Evolutionary conservation across 306 rosid species (phyloP).

Genomic region (Sophora flavescens): DNA sequence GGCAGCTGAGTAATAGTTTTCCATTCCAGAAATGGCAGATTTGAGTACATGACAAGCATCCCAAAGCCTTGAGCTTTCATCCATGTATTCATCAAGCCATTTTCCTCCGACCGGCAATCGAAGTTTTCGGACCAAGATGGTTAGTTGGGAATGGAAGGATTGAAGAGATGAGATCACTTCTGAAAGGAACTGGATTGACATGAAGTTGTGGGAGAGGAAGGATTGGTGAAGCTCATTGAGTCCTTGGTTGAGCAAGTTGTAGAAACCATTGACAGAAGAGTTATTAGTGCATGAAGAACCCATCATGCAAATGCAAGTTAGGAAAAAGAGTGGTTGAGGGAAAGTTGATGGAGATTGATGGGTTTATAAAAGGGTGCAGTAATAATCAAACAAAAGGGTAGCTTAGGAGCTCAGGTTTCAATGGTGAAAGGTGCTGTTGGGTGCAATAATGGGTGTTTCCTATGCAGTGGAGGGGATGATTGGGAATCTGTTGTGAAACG

Average conservation of each 20-base stretch:
- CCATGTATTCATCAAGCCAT: constrained; percentile 96
- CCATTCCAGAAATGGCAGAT: constrained; percentile 71
- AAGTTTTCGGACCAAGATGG: constrained; percentile 70
- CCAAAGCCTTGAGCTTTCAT: constrained; percentile 84
- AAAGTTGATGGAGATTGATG: constrained; percentile 62
- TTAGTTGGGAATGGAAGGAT: constrained; percentile 76
- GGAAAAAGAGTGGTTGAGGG: constrained; percentile 35
- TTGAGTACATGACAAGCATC: constrained; percentile 83
- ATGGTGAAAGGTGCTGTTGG: constrained; percentile 68
- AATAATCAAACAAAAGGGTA: constrained; percentile 41
- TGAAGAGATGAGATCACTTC: constrained; percentile 70
- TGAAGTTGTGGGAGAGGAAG: constrained; percentile 60
- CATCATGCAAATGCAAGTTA: constrained; percentile 58
- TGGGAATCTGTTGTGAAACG: constrained; percentile 72
- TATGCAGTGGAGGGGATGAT: constrained; percentile 79
- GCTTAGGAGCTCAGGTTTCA: constrained; percentile 62
- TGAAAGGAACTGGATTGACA: constrained; percentile 82
- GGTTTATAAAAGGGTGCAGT: constrained; percentile 46
- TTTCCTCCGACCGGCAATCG: constrained; percentile 82
- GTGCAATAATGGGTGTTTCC: constrained; percentile 86
- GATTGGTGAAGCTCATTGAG: constrained; percentile 68
- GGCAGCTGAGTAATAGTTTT: constrained; percentile 53
- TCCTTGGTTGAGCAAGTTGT: constrained; percentile 67
- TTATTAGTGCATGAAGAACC: constrained; percentile 65
- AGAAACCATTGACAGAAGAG: constrained; percentile 84